These are phyloP conservation scores for Metschnikowia dekortorum DNA, from an alignment of 805 yeast species.

Conservation along the genomic window DNA sequence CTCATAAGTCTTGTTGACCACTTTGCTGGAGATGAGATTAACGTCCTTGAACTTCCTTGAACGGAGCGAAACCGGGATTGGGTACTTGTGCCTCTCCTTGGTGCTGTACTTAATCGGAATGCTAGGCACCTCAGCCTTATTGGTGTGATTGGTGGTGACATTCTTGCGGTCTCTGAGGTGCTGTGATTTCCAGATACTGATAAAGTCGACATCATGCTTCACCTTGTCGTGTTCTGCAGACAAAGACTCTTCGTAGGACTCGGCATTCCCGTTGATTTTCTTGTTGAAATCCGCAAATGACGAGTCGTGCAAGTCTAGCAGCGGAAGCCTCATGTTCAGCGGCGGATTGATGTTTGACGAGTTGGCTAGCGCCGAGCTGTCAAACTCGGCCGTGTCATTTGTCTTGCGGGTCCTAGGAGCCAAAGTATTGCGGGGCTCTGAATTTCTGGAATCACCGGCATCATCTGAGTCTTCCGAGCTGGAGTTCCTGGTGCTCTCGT, in stretches of 20 bases:
- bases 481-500: not conserved
- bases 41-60: slow-evolving; percentile 36
- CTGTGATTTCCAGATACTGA: slow-evolving; percentile 43
- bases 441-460: not conserved
- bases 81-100: slow-evolving; percentile 12
- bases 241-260: slow-evolving; percentile 33
- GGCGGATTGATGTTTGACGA: slow-evolving; percentile 39
- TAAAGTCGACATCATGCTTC: slow-evolving; percentile 23
- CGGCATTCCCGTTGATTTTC: slow-evolving; percentile 15
- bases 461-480: not conserved
- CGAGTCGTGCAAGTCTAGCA: slow-evolving; percentile 39
- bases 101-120: slow-evolving; percentile 9
- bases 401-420: not conserved
- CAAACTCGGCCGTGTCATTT: slow-evolving; percentile 4
- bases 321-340: slow-evolving; percentile 29
- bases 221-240: slow-evolving; percentile 41
- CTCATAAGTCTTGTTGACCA: slow-evolving; percentile 40
- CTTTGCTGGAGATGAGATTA: slow-evolving; percentile 38
- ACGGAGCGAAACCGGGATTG: slow-evolving; percentile 25
- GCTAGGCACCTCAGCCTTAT: not conserved
- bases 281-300: slow-evolving; percentile 38
- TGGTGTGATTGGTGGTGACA: not conserved
- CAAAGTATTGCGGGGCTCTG: not conserved
- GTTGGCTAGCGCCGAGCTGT: slow-evolving; percentile 35
- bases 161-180: slow-evolving; percentile 14